Conservation (phyloP, 1,139 yeast species). For the Hyphopichia buzzinii region DNA sequence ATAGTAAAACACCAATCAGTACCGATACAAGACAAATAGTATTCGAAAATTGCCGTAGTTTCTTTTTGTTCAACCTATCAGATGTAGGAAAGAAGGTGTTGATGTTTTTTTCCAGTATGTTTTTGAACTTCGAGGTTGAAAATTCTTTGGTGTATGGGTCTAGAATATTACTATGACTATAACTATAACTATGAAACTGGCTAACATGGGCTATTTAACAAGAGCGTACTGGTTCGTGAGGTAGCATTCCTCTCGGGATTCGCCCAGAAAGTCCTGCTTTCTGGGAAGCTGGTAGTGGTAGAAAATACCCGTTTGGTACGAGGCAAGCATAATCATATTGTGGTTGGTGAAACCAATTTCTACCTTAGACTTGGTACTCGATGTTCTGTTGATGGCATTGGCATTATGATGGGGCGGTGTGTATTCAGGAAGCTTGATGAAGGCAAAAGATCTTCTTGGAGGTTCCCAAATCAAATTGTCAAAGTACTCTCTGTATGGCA, state of each 20-base stretch:
- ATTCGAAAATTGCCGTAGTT: too few species aligned
- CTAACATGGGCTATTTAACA: constrained; percentile 7
- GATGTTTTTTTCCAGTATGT: not conserved
- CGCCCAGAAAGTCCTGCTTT: constrained; percentile 13
- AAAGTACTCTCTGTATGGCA: constrained; percentile 43
- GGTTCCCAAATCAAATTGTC: constrained; percentile 47
- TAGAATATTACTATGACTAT: too few species aligned
- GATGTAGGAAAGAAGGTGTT: not conserved
- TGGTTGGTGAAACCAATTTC: constrained; percentile 40
- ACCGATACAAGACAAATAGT: too few species aligned
- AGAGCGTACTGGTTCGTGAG: constrained; percentile 24
- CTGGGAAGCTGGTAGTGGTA: constrained; percentile 40
- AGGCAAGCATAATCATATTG: constrained; percentile 34
- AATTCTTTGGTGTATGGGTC: not conserved
- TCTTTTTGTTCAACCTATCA: too few species aligned
- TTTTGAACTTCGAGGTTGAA: not conserved
- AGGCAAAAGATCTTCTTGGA: constrained; percentile 45
- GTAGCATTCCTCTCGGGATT: constrained; percentile 30
- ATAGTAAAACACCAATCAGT: too few species aligned
- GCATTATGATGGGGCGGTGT: constrained; percentile 13
- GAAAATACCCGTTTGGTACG: constrained; percentile 39
- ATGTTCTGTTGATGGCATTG: not conserved
- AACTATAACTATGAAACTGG: too few species aligned
- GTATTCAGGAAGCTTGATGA: constrained; percentile 36
- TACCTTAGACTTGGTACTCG: constrained; percentile 17